Evolutionary conservation across 129 eudicot genomes (phyloP).

Genomic region (Escallonia herrerae): DNA sequence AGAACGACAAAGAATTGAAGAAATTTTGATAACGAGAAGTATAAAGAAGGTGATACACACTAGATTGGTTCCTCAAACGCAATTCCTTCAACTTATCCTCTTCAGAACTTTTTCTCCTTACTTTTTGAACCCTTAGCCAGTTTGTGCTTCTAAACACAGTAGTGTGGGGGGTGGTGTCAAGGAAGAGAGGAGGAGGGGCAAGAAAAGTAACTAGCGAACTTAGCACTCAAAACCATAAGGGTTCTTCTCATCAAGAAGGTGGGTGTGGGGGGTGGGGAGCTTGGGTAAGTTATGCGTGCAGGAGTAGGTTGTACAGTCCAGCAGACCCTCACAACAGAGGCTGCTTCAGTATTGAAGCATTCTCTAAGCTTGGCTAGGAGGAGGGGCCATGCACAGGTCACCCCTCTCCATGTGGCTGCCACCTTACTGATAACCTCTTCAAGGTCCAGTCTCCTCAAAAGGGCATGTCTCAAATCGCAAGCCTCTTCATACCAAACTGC

Average conservation of each 20-base stretch:
- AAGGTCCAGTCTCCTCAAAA: constrained; percentile 44
- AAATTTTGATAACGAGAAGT: constrained; percentile 29
- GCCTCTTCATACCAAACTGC: not conserved
- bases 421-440: constrained; percentile 45
- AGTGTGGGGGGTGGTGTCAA: constrained; percentile 8
- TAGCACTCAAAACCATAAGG: constrained; percentile 5
- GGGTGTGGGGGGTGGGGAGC: constrained; percentile 59
- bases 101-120: no score
- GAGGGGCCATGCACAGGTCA: constrained; percentile 96
- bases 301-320: constrained; percentile 79
- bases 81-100: constrained; percentile 1
- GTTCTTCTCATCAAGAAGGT: constrained; percentile 20
- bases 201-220: not conserved
- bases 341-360: constrained; percentile 91
- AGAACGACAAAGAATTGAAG: constrained; percentile 23
- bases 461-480: constrained; percentile 82
- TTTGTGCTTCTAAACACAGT: not conserved
- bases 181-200: not conserved
- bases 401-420: constrained; percentile 96
- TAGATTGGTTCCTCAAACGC: constrained; percentile 25
- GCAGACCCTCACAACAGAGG: constrained; percentile 96
- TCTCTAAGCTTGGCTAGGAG: constrained; percentile 82
- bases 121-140: no score
- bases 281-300: constrained; percentile 80
- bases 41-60: constrained; percentile 31